These are phyloP conservation scores for Teratosphaeria gauchensis DNA, from an alignment of 2,329 filamentous ascomycete genomes.

Conservation along the genomic window DNA sequence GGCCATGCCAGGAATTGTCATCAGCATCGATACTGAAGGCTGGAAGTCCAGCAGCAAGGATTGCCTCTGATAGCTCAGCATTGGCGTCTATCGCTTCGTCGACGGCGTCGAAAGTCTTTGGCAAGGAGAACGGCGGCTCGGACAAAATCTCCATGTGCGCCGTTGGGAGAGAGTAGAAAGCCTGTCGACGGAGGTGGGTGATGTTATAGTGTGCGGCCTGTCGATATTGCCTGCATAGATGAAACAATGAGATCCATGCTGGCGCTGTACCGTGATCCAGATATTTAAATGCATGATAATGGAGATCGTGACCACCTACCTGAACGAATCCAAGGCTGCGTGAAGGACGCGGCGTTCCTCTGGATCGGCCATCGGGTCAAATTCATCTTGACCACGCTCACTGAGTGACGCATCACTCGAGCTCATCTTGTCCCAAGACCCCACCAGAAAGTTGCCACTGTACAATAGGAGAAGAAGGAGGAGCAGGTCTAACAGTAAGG, in stretches of 20 bases:
- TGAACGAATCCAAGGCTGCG: conserved; percentile 77
- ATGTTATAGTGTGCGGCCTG: conserved; percentile 79
- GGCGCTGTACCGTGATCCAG: not conserved
- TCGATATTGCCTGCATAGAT: conserved; percentile 49
- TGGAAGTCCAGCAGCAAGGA: conserved; percentile 58
- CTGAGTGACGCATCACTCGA: not conserved
- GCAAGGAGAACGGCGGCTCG: conserved; percentile 68
- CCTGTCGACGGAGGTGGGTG: conserved; percentile 80
- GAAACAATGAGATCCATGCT: not conserved
- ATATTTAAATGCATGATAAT: not conserved
- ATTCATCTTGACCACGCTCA: conserved; percentile 27
- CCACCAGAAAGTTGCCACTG: not conserved
- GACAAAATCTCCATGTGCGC: conserved; percentile 77
- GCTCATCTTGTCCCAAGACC: not conserved
- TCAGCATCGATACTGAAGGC: conserved; percentile 50
- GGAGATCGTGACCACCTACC: conserved; percentile 45
- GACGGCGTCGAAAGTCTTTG: conserved; percentile 66
- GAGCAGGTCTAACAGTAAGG: not conserved
- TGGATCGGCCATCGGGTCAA: conserved; percentile 59
- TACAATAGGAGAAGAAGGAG: not conserved
- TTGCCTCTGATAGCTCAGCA: conserved; percentile 68
- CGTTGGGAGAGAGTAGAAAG: conserved; percentile 83
- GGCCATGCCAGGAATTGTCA: conserved; percentile 55
- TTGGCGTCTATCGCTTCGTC: conserved; percentile 87
- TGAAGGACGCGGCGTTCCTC: conserved; percentile 75